These are phyloP conservation scores for Pleurotus tuber-regium DNA, from an alignment of 768 basidiomycete genomes.

Conservation along the genomic window DNA sequence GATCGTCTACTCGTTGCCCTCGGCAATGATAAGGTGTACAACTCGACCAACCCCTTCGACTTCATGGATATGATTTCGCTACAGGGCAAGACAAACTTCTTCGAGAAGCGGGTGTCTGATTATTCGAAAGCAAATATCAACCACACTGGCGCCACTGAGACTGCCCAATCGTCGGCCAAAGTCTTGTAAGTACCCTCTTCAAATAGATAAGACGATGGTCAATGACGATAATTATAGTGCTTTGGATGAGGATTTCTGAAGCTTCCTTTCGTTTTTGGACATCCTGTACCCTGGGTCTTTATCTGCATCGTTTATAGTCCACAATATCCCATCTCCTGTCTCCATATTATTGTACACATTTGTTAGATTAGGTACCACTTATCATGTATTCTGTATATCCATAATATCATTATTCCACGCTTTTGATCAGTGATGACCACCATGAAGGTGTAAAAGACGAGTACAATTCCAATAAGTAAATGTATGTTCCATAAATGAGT, in stretches of 20 bases:
- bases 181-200: constrained; percentile 27
- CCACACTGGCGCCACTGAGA: constrained; percentile 16
- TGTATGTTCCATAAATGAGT: no score
- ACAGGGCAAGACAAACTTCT: constrained; percentile 97
- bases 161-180: constrained; percentile 11
- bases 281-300: constrained; percentile 10
- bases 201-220: neutral
- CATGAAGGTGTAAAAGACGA: no score
- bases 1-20: constrained; percentile 84
- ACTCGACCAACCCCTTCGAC: constrained; percentile 79
- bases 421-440: no score
- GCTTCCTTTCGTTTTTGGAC: neutral
- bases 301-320: constrained; percentile 6
- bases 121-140: constrained; percentile 70
- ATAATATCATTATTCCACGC: constrained; percentile 1
- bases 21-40: constrained; percentile 79
- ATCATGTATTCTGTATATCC: constrained; percentile 1
- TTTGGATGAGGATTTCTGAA: constrained; percentile 34
- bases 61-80: constrained; percentile 96
- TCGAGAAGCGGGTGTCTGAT: constrained; percentile 91
- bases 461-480: no score
- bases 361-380: neutral
- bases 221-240: constrained; percentile 16
- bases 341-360: neutral
- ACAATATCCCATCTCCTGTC: constrained; percentile 3